These are phyloP conservation scores for Pleoardoris graminearum DNA, from an alignment of 2,329 filamentous ascomycete species.

Conservation along the genomic window DNA sequence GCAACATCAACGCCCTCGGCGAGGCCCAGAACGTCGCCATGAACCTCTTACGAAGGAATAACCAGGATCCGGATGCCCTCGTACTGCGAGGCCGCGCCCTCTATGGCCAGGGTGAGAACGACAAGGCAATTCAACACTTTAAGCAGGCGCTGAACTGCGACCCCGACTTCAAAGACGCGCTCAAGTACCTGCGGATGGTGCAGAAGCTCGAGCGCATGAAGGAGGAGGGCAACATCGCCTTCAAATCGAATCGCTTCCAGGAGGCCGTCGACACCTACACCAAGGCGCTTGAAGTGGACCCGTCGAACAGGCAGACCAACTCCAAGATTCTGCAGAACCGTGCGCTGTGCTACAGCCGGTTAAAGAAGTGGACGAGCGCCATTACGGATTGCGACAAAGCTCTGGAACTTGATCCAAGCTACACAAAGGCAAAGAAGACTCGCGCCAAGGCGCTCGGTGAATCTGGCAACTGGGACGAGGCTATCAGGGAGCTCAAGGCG, in stretches of 20 bases:
- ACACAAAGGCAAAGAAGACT: conserved; percentile 89
- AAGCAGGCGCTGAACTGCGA: conserved; percentile 87
- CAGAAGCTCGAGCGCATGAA: conserved; percentile 93
- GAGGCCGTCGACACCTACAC: conserved; percentile 84
- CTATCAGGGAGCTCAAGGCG: conserved; percentile 84
- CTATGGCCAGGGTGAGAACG: conserved; percentile 91
- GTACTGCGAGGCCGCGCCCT: conserved; percentile 85
- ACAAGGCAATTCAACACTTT: conserved; percentile 91
- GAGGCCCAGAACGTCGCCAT: conserved; percentile 94
- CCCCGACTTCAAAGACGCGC: conserved; percentile 84
- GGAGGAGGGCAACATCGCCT: conserved; percentile 86
- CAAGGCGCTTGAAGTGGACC: conserved; percentile 81
- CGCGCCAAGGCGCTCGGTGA: conserved; percentile 87
- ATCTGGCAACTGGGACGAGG: conserved; percentile 89
- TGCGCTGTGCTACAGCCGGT: conserved; percentile 78
- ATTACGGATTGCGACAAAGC: conserved; percentile 86
- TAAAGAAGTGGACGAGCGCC: conserved; percentile 81
- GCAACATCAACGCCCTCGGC: conserved; percentile 81
- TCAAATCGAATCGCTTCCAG: conserved; percentile 81
- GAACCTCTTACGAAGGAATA: conserved; percentile 81
- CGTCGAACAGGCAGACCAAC: conserved; percentile 87
- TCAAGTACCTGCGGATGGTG: conserved; percentile 86
- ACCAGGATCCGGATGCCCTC: conserved; percentile 88
- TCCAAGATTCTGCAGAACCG: conserved; percentile 94
- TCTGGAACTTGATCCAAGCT: conserved; percentile 77